Evolutionary conservation across 2,329 filamentous ascomycete species (phyloP), one percentile per base, ranked within the genome.

Genomic region (Phoma sp.): DNA sequence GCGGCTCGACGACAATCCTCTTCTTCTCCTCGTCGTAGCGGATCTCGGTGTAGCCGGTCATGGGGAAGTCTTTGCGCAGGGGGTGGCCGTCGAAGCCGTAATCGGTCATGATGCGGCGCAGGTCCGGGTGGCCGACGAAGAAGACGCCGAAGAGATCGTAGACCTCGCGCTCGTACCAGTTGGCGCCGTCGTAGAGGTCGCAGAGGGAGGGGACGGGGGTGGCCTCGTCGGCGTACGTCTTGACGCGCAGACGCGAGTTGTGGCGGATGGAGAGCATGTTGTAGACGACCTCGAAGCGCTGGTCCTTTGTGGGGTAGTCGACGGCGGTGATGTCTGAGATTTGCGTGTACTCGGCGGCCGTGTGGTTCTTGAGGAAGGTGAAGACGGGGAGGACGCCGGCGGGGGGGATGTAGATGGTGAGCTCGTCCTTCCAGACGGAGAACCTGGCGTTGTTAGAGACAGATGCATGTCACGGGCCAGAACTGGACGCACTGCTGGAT

Each of bases 21-120:
- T 99, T 99, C 90, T 97, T 99, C 85, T 99, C 96, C 81, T 99
- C 95, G 67, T 99, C 95, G 74, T 96, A 99, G 73, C 95, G 86
- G 66, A 99, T 89, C 82, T 99, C 96, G 31, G 95, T 99, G 82
- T 99, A 99, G 43, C 95, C 95, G 2, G 95, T 97, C 76, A 99
- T 81, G 21, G 95, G 95, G 82, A 99, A 99, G 76, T 99, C 95
- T 82, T 99, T 99, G 74, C 96, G 87, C 74, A 99, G 81, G 37
- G 95, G 95, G 80, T 99, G 95, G 48, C 95, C 95, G 77, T 99
- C 96, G 73, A 99, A 99, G 48, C 95, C 95, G 77, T 99, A 99
- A 77, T 99, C 95, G 64, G 95, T 99, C 94, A 99, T 96, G 81
- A 99, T 98, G 67, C 95, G 87, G 76, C 95, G 88, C 68, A 99